These are phyloP conservation scores for Penicillium steckii DNA, from an alignment of 495 filamentous ascomycete genomes.

Conservation along the genomic window DNA sequence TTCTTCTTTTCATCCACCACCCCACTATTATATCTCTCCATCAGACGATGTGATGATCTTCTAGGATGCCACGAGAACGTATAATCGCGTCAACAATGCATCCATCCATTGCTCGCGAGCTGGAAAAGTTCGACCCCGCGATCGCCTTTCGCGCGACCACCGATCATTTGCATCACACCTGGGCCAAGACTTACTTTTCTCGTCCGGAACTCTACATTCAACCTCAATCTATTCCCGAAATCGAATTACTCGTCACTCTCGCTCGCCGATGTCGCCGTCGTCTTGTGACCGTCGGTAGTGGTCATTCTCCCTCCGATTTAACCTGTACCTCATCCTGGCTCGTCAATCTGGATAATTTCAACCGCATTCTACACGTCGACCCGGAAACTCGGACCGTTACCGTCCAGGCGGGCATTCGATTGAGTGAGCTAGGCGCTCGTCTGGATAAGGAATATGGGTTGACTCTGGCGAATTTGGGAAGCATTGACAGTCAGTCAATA, in stretches of 20 bases:
- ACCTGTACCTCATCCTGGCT: conserved; percentile 96
- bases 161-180: conserved; percentile 83
- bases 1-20: conserved; percentile 1
- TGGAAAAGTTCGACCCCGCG: conserved; percentile 53
- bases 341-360: conserved; percentile 85
- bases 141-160: conserved; percentile 74
- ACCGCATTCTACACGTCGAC: conserved; percentile 67
- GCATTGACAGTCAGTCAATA: conserved; percentile 91
- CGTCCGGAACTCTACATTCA: conserved; percentile 87
- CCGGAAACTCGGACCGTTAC: conserved; percentile 60
- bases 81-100: conserved; percentile 36
- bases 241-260: conserved; percentile 78
- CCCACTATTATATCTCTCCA: neutral
- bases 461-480: conserved; percentile 84
- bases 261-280: conserved; percentile 79
- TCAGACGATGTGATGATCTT: conserved; percentile 14
- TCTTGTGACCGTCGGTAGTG: conserved; percentile 77
- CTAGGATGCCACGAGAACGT: conserved; percentile 15
- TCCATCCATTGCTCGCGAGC: conserved; percentile 48
- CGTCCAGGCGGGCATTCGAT: conserved; percentile 80
- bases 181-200: conserved; percentile 89
- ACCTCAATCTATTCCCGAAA: conserved; percentile 72
- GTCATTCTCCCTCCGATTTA: conserved; percentile 87
- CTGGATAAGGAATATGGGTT: conserved; percentile 67
- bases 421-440: conserved; percentile 64